Percentiles rank a stretch among this genome's conserved stretches.
Evolutionary conservation across 2,329 filamentous ascomycete species (phyloP).

Genomic region (Penicillium olsonii): DNA sequence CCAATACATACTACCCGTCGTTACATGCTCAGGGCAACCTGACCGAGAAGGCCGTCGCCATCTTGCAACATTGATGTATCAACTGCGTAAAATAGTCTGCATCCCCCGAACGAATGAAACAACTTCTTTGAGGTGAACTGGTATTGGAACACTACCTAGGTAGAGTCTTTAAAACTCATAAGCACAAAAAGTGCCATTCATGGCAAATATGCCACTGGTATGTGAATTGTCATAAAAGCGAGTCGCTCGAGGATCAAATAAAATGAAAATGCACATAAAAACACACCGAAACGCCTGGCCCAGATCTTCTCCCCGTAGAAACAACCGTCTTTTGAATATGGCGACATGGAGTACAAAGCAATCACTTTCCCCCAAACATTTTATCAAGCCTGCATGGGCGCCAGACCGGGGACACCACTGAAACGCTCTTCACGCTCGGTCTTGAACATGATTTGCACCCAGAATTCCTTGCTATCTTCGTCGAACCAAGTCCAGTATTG

Average conservation of each 20-base stretch:
- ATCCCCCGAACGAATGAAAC: constrained; percentile 3
- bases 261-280: constrained; percentile 13
- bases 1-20: constrained; percentile 3
- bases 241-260: constrained; percentile 15
- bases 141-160: too few species aligned
- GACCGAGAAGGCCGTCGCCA: neutral
- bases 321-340: constrained; percentile 9
- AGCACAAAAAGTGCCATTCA: neutral
- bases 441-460: constrained; percentile 97
- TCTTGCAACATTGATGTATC: neutral
- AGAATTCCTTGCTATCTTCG: constrained; percentile 93
- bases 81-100: constrained; percentile 4
- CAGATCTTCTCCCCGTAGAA: constrained; percentile 13
- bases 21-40: neutral
- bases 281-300: constrained; percentile 18
- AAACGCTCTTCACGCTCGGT: constrained; percentile 95
- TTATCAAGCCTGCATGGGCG: constrained; percentile 46
- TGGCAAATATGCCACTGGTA: neutral
- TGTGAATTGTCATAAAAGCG: constrained; percentile 7
- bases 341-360: neutral
- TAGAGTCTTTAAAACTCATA: neutral
- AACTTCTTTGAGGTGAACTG: neutral
- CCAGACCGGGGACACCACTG: constrained; percentile 65
- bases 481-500: constrained; percentile 95
- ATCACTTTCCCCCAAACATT: neutral